Conservation (phyloP, 2,329 filamentous ascomycete genomes). For the Hymenoscyphus salicellus region DNA sequence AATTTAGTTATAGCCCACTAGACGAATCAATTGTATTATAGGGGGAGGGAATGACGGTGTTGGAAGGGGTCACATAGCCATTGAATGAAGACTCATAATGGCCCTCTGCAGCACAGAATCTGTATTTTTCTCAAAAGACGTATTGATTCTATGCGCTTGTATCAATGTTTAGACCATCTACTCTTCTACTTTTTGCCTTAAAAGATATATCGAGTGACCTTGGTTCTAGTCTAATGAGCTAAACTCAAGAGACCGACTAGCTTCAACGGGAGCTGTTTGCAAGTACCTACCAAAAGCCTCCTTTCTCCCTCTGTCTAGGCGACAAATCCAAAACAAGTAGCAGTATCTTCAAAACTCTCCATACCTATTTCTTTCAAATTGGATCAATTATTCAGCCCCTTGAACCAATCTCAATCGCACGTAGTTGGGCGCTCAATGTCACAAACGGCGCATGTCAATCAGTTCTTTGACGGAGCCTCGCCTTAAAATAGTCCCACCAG, state of each 20-base stretch:
- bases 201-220: neutral
- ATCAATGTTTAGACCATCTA: slow-evolving; percentile 38
- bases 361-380: neutral
- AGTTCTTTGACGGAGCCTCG: slow-evolving; percentile 3
- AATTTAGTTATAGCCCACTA: slow-evolving; percentile 33
- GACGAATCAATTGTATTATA: slow-evolving; percentile 33
- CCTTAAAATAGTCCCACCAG: neutral
- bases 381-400: neutral
- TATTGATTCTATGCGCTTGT: slow-evolving; percentile 34
- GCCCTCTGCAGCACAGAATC: slow-evolving; percentile 33
- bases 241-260: too few relatives aligned
- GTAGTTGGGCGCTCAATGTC: neutral
- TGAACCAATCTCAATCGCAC: neutral
- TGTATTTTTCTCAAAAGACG: slow-evolving; percentile 28
- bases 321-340: neutral
- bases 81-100: slow-evolving; percentile 22
- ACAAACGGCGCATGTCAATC: slow-evolving; percentile 1
- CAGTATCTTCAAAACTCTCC: neutral
- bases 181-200: slow-evolving; percentile 18
- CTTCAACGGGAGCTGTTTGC: neutral
- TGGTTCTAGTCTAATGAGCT: too few relatives aligned
- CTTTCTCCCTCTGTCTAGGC: neutral
- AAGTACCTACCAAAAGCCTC: neutral
- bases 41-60: slow-evolving; percentile 13
- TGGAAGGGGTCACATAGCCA: slow-evolving; percentile 19